These are phyloP conservation scores for Cutaneotrichosporon sp. DNA, from an alignment of 1,284 basidiomycete species.

Conservation along the genomic window DNA sequence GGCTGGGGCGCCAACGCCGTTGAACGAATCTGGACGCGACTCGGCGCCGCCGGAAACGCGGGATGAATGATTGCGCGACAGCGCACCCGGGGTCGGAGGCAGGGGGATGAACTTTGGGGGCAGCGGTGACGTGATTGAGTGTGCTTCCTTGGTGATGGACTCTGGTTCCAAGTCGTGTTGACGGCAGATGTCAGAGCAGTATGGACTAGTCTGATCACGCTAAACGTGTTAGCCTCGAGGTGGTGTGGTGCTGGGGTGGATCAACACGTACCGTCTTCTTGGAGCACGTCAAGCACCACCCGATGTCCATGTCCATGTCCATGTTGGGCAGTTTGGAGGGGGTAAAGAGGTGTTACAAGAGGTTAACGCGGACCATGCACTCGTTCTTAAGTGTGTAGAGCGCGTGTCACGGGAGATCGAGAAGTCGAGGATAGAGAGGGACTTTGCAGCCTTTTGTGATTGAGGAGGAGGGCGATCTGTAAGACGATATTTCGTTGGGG, in stretches of 20 bases:
- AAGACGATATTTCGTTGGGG: too few relatives aligned
- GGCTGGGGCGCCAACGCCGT: not conserved
- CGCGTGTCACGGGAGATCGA: not conserved
- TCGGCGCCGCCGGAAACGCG: not conserved
- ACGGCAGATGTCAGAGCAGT: slow-evolving; percentile 41
- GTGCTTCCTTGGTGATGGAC: slow-evolving; percentile 1
- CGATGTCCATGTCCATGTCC: slow-evolving; percentile 25
- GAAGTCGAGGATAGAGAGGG: not conserved
- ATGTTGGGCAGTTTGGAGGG: slow-evolving; percentile 2
- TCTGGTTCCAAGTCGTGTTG: slow-evolving; percentile 22
- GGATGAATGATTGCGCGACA: slow-evolving; percentile 5
- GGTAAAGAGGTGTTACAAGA: not conserved
- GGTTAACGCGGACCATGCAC: not conserved
- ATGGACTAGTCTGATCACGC: slow-evolving; percentile 33
- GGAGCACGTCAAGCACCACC: slow-evolving; percentile 25
- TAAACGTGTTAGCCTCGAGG: slow-evolving; percentile 14
- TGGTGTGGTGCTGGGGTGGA: not conserved
- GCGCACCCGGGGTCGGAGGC: not conserved
- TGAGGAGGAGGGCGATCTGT: not conserved
- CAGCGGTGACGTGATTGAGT: slow-evolving; percentile 29
- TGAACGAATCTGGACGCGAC: not conserved
- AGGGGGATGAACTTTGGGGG: slow-evolving; percentile 14
- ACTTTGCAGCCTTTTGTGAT: not conserved
- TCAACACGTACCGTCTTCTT: slow-evolving; percentile 34
- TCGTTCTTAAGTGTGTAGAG: not conserved